Base-by-base conservation (phyloP, 1,139 yeast species). In the Kodamaea plutei region DNA sequence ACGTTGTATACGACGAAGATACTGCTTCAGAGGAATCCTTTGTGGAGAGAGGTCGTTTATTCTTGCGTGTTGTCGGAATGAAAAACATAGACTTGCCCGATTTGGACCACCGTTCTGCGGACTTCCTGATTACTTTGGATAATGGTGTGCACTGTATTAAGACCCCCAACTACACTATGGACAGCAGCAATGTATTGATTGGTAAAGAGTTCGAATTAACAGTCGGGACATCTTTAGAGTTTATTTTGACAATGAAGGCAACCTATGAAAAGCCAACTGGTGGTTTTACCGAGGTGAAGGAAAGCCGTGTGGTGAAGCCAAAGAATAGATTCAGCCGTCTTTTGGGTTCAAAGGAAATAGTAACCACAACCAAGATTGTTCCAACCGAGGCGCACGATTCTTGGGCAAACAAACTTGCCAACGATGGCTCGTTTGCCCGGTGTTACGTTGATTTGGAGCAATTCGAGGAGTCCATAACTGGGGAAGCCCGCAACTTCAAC, bases 381-480 rank as follows among this genome's bases (percentile, higher is more conserved):
- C 65, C 78, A 3, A 63, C 67, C 39, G 68, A 73, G 21, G 62
- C 58, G 2, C 47, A 56, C 18, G 91, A 82, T 54, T 54, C 67
- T 3, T 75, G 88, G 78, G 66, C 64, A 20, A 53, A 60, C 26
- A 62, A 72, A 36, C 67, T 83, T 40, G 95, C 95, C 2, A 67
- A 65, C 30, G 96, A 89, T 58, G 97, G 97, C 1, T 83, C 95
- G 8, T 87, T 84, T 63, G 95, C 85, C 2, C 70, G 89, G 43
- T 73, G 85, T 37, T 77, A 79, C 43, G 64, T 89, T 34, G 73
- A 73, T 29, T 73, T 88, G 41, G 69, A 73, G 25, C 78, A 77
- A 39, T 73, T 73, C 45, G 79, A 78, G 45, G 57, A 64, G 15
- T 67, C 66, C 25, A 62, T 81, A 19, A 73, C 71, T 12, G 83